Evolutionary conservation across 108 stramenopile genomes (phyloP).

Genomic region (Mediolabrus comicus): DNA sequence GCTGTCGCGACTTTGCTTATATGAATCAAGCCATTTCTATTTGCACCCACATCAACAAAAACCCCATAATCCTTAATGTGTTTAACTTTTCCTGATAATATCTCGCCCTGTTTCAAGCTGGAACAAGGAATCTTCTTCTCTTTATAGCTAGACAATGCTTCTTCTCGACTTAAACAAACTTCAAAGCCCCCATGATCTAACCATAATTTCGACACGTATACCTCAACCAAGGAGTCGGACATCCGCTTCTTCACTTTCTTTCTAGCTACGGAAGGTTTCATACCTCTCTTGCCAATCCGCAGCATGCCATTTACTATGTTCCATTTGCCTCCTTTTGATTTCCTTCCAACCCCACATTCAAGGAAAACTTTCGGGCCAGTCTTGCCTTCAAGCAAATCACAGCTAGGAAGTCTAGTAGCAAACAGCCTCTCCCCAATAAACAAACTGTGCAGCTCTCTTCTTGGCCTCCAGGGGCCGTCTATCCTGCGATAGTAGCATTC

Average conservation of each 20-base stretch:
- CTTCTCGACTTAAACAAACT: conserved; percentile 51
- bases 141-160: conserved; percentile 22
- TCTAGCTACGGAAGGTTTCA: conserved; percentile 54
- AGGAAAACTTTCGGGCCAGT: conserved; percentile 77
- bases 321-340: conserved; percentile 44
- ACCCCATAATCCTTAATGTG: conserved; percentile 67
- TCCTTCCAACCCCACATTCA: conserved; percentile 64
- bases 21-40: conserved; percentile 75
- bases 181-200: conserved; percentile 61
- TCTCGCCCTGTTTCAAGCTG: conserved; percentile 35
- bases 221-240: conserved; percentile 41
- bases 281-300: conserved; percentile 43
- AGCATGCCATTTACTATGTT: conserved; percentile 71
- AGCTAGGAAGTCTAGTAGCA: conserved; percentile 45
- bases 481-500: conserved; percentile 35
- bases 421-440: conserved; percentile 63
- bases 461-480: conserved; percentile 52
- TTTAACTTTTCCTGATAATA: conserved; percentile 52
- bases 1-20: conserved; percentile 63
- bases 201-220: conserved; percentile 62
- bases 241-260: conserved; percentile 54
- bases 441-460: conserved; percentile 55
- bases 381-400: conserved; percentile 61
- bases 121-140: conserved; percentile 51
- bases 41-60: conserved; percentile 76